Percentiles rank a stretch among this genome's conserved stretches.
Evolutionary conservation across 2,329 filamentous ascomycete species (phyloP).

Genomic region (Penicillium polonicum): DNA sequence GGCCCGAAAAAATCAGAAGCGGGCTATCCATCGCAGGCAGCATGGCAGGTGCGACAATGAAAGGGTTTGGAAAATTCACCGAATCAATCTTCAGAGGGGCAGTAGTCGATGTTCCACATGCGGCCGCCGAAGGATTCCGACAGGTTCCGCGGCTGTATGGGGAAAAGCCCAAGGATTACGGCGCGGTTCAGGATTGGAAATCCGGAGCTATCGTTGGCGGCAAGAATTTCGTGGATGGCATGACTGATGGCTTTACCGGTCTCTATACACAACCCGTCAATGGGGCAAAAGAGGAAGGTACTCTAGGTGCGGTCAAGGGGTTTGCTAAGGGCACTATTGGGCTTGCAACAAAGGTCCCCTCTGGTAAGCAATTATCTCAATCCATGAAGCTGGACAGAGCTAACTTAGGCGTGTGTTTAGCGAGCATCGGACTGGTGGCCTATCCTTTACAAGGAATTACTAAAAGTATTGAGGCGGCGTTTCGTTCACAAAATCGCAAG

Average conservation of each 20-base stretch:
- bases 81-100: constrained; percentile 28
- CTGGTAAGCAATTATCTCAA: constrained; percentile 12
- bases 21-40: constrained; percentile 6
- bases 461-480: constrained; percentile 22
- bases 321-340: constrained; percentile 21
- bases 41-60: constrained; percentile 12
- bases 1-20: neutral
- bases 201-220: constrained; percentile 34
- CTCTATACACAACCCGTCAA: constrained; percentile 30
- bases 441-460: constrained; percentile 27
- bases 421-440: constrained; percentile 22
- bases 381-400: neutral
- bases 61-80: constrained; percentile 19
- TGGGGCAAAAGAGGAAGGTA: constrained; percentile 32
- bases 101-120: constrained; percentile 36
- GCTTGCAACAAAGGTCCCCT: constrained; percentile 21
- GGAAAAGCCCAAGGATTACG: constrained; percentile 35
- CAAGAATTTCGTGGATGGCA: constrained; percentile 34
- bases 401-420: neutral
- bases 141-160: constrained; percentile 36
- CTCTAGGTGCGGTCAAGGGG: constrained; percentile 32
- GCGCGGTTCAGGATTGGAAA: constrained; percentile 33
- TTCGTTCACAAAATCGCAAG: constrained; percentile 21
- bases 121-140: constrained; percentile 37
- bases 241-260: constrained; percentile 33